Evolutionary conservation across 2,329 filamentous ascomycete species (phyloP).

Genomic region (Dothidotthia symphoricarpi): DNA sequence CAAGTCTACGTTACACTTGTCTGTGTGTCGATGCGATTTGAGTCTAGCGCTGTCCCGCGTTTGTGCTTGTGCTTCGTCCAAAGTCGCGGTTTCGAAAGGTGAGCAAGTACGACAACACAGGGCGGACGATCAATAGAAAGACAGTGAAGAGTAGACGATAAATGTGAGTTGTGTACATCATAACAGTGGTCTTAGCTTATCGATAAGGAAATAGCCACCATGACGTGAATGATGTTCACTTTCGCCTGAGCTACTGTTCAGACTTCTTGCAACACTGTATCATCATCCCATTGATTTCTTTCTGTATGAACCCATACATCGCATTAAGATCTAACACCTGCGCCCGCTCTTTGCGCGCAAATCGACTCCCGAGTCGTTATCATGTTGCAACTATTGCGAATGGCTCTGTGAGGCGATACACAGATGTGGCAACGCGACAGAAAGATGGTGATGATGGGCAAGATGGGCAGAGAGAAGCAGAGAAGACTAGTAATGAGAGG

Average conservation of each 20-base stretch:
- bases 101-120: too few relatives aligned
- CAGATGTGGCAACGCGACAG: slow-evolving; percentile 18
- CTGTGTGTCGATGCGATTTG: too few relatives aligned
- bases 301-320: slow-evolving; percentile 33
- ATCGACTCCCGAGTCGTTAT: slow-evolving; percentile 12
- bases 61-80: too few relatives aligned
- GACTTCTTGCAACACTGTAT: neutral
- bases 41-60: too few relatives aligned
- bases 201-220: too few relatives aligned
- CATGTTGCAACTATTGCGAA: slow-evolving; percentile 8
- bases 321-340: slow-evolving; percentile 30
- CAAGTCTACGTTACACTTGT: too few relatives aligned
- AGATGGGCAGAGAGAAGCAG: neutral
- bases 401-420: slow-evolving; percentile 20
- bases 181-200: too few relatives aligned
- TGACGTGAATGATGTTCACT: slow-evolving; percentile 16
- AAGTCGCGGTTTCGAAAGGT: too few relatives aligned
- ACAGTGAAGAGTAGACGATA: too few relatives aligned
- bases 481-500: too few relatives aligned
- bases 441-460: slow-evolving; percentile 9
- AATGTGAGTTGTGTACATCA: too few relatives aligned
- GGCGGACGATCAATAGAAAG: too few relatives aligned
- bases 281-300: slow-evolving; percentile 3
- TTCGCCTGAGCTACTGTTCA: slow-evolving; percentile 1
- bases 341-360: slow-evolving; percentile 44